phyloP scores from a whole-genome alignment of 2,329 filamentous ascomycete species.

The Neonectria hederae region DNA sequence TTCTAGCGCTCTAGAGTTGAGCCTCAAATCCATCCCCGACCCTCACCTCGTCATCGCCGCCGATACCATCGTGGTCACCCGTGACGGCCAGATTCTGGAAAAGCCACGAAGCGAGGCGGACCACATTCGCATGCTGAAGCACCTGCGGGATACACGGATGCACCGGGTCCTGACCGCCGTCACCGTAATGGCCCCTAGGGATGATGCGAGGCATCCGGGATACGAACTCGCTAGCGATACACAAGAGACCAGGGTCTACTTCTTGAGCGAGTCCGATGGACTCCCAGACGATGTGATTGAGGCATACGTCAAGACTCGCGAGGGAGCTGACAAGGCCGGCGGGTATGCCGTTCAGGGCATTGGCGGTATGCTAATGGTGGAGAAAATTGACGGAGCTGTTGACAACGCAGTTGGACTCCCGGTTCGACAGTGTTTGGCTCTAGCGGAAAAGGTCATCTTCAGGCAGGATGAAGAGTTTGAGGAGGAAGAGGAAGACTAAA shows the following conservation, averaged over 20 bases:
- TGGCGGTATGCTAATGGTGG: slow-evolving; percentile 85
- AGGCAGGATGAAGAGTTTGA: slow-evolving; percentile 71
- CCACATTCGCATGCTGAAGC: slow-evolving; percentile 84
- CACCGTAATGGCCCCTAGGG: slow-evolving; percentile 82
- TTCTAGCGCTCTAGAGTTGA: slow-evolving; percentile 54
- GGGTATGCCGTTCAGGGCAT: slow-evolving; percentile 95
- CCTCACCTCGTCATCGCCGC: slow-evolving; percentile 88
- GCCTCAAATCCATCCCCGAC: slow-evolving; percentile 64
- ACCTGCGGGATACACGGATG: slow-evolving; percentile 76
- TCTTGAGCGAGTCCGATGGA: slow-evolving; percentile 71
- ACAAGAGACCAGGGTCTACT: slow-evolving; percentile 92
- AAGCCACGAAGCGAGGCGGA: slow-evolving; percentile 86
- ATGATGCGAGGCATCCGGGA: slow-evolving; percentile 82
- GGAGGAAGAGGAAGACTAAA: slow-evolving; percentile 56
- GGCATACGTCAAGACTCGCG: slow-evolving; percentile 81
- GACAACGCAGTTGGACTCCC: slow-evolving; percentile 97
- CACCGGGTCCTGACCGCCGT: slow-evolving; percentile 91
- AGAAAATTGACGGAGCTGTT: slow-evolving; percentile 86
- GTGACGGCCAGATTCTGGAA: slow-evolving; percentile 82
- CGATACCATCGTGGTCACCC: slow-evolving; percentile 87
- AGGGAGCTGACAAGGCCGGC: slow-evolving; percentile 95
- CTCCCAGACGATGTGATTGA: slow-evolving; percentile 82
- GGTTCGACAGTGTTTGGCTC: slow-evolving; percentile 76
- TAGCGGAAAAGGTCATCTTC: slow-evolving; percentile 90
- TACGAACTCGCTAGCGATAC: slow-evolving; percentile 84